phyloP scores from a whole-genome alignment of 2,329 filamentous ascomycete genomes.

The Mycocentrospora acerina region DNA sequence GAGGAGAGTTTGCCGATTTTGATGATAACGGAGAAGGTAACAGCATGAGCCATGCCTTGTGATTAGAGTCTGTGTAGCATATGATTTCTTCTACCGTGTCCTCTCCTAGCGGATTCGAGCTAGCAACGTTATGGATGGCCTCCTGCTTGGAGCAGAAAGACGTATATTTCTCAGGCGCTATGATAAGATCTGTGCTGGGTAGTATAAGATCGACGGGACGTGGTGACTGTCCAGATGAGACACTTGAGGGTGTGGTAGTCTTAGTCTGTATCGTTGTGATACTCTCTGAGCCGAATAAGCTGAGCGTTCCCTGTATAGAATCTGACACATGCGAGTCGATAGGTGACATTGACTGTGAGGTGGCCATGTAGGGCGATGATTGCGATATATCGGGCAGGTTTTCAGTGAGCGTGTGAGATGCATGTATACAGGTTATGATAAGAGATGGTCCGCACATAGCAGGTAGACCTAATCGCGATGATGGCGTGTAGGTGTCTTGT shows the following conservation, averaged over 20 bases:
- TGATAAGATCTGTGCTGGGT: slow-evolving; percentile 51
- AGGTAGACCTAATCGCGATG: slow-evolving; percentile 11
- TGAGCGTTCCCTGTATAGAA: slow-evolving; percentile 37
- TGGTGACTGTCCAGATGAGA: slow-evolving; percentile 51
- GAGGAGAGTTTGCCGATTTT: slow-evolving; percentile 37
- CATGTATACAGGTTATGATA: slow-evolving; percentile 12
- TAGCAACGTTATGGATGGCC: slow-evolving; percentile 34
- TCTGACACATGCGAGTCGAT: slow-evolving; percentile 38
- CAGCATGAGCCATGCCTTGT: slow-evolving; percentile 41
- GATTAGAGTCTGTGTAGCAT: slow-evolving; percentile 38
- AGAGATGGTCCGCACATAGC: slow-evolving; percentile 10
- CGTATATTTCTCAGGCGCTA: slow-evolving; percentile 41
- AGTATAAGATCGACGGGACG: slow-evolving; percentile 51
- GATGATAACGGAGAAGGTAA: slow-evolving; percentile 41
- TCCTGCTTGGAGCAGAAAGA: slow-evolving; percentile 39
- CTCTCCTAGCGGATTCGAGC: slow-evolving; percentile 37
- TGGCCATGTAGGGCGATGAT: slow-evolving; percentile 25
- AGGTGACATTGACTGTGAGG: slow-evolving; percentile 29
- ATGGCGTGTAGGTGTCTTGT: slow-evolving; percentile 14
- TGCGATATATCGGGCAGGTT: slow-evolving; percentile 15
- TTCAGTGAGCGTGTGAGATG: slow-evolving; percentile 8
- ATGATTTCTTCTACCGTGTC: slow-evolving; percentile 60
- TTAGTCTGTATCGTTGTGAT: slow-evolving; percentile 24
- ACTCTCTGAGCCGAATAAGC: slow-evolving; percentile 41
- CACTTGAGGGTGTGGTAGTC: slow-evolving; percentile 35